Evolutionary conservation across 2,329 filamentous ascomycete species (phyloP).

Genomic region (Xylaria sp.): DNA sequence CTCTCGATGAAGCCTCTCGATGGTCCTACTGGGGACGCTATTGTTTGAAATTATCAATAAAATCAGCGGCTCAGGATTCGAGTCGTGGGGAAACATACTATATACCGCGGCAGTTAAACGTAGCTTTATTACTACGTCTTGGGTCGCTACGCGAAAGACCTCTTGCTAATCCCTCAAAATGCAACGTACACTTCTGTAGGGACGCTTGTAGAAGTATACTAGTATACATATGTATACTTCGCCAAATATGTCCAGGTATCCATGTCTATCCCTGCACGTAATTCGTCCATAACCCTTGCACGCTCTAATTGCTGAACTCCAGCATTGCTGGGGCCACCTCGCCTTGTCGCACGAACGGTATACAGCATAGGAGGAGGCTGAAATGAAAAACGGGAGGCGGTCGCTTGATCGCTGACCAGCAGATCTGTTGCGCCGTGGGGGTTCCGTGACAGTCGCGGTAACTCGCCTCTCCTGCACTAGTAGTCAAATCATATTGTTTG

Average conservation of each 20-base stretch:
- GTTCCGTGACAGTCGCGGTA: background rate
- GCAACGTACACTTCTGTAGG: slow-evolving; percentile 7
- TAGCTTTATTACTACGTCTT: background rate
- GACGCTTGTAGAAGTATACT: background rate
- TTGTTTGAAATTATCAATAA: slow-evolving; percentile 1
- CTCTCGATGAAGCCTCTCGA: slow-evolving; percentile 16
- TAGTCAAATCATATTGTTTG: background rate
- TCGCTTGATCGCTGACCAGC: slow-evolving; percentile 27
- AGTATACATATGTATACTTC: background rate
- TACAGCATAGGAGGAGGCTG: slow-evolving; percentile 34
- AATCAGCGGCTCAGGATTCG: background rate
- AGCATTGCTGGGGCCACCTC: slow-evolving; percentile 20
- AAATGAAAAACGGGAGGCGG: slow-evolving; percentile 24
- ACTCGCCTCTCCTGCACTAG: background rate
- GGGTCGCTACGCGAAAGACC: slow-evolving; percentile 18
- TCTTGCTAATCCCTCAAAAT: background rate
- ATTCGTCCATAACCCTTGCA: slow-evolving; percentile 15
- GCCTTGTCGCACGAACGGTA: slow-evolving; percentile 23
- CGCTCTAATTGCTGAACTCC: slow-evolving; percentile 10
- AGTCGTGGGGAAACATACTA: background rate
- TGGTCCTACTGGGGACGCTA: background rate
- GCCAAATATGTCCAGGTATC: slow-evolving; percentile 15
- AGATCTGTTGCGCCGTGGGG: slow-evolving; percentile 20
- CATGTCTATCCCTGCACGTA: slow-evolving; percentile 25
- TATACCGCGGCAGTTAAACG: slow-evolving; percentile 9